Evolutionary conservation across 225 moss, liverwort and hornwort genomes (phyloP), one percentile per base, ranked within the genome.

Genomic region (Bryoerythrophyllum caledonicum): DNA sequence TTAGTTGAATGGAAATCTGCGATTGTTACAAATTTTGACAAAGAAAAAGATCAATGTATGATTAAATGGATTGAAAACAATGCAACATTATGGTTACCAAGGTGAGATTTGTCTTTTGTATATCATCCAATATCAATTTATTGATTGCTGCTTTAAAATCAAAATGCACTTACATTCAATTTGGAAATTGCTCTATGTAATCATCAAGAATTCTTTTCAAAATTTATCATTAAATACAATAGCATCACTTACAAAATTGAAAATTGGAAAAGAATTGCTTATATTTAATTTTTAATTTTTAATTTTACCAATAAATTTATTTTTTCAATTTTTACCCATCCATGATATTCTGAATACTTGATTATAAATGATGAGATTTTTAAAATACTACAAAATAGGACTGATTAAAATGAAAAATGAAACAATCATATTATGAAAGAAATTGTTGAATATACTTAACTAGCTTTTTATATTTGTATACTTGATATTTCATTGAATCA

Each of bases 51-150:
- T 32, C 85, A 86, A 1, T 96, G 88, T 34, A 80, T 96, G 3
- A 83, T 73, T 1, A 90, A 90, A 24, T 96, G 91, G 91, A 76
- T 76, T 85, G 93, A 91, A 23, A 85, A 59, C 46, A 79, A 82
- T 68, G 83, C 91, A 78, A 74, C 74, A 57, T 63, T 79, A 63
- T 96, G 93, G 93, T 79, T 96, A 68, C 90, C 83, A 28, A 91
- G 96, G 96, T 80, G 82, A 77, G 52, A 44, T 14, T 24, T 34
- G 28, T 53, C 52, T 10, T 67, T 26, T 71, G 0, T 43, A 10
- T 41, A 26, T 41, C 2, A 40, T 40, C 25, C 26, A n/a, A 58
- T 8, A 16, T 10, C 9, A 15, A 24, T 40, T 12, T 10, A 56
- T n/a, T n/a, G n/a, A n/a, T n/a, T n/a, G n/a, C n/a, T 11, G 10